phyloP scores from a whole-genome alignment of 805 yeast genomes.

The Starmerella lactis-condensi region DNA sequence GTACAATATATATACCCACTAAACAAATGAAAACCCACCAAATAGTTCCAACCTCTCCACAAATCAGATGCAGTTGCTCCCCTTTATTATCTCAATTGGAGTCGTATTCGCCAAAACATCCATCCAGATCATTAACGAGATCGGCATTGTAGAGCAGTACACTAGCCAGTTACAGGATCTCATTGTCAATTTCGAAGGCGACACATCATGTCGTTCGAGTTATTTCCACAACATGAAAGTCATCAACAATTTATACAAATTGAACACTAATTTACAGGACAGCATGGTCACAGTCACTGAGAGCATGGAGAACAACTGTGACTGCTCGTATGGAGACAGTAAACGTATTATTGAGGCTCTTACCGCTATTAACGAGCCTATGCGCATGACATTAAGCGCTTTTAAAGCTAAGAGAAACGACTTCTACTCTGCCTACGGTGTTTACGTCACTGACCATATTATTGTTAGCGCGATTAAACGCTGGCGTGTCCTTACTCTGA shows the following conservation, averaged over 20 bases:
- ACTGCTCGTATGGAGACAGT: constrained; percentile 6
- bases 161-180: constrained; percentile 1
- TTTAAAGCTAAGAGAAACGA: constrained; percentile 4
- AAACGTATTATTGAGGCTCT: constrained; percentile 5
- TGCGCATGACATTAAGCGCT: constrained; percentile 2
- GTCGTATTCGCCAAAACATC: constrained; percentile 5
- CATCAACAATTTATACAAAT: constrained; percentile 6
- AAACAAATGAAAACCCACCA: background rate
- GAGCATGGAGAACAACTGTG: constrained; percentile 10
- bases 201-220: background rate
- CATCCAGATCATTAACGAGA: constrained; percentile 9
- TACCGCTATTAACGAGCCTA: constrained; percentile 5
- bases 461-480: constrained; percentile 8
- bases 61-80: background rate
- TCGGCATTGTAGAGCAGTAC: constrained; percentile 3
- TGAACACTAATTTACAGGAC: constrained; percentile 5
- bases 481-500: constrained; percentile 6
- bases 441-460: constrained; percentile 8
- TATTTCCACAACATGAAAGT: constrained; percentile 6
- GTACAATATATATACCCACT: background rate
- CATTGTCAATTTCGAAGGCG: constrained; percentile 5
- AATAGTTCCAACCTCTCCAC: background rate
- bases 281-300: constrained; percentile 9
- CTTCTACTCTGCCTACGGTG: constrained; percentile 9
- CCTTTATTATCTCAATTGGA: background rate